Base-by-base conservation (phyloP, 805 yeast species). In the Yarrowia osloensis region DNA sequence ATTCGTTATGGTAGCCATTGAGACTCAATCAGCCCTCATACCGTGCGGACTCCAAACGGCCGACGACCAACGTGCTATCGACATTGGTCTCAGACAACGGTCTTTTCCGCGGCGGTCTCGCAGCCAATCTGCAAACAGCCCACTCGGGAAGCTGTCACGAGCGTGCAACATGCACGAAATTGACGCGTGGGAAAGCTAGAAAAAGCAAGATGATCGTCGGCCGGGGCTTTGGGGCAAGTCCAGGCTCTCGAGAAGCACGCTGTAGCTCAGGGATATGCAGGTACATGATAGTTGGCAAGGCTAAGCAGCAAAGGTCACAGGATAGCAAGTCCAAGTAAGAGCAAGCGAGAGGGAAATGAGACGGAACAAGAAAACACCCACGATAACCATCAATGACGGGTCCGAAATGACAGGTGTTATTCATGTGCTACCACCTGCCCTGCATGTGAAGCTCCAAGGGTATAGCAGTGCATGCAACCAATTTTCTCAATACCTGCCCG, bases 191-290 rank as follows among this genome's bases (percentile, higher is more conserved):
- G 11, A 19, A 22, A 21, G 40, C 26, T 8, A 15, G 28, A 33
- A 50, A 50, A 50, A 50, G 57, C 57, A 50, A 31, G 13, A 49
- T 4, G 55, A 29, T 49, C 55, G 26, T 29, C 55, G 39, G 17
- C 8, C 21, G 13, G 12, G 35, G 15, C 17, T 13, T 29, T 33
- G n/a, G 21, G 55, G 57, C 57, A 50, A 15, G 57, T 50, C 57
- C 40, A 50, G 40, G 37, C 54, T 24, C 37, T 28, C 50, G 31
- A 42, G n/a, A 28, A 42, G 15, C 24, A 15, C 50, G 17, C 19
- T 17, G n/a, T 29, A 47, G 22, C 55, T 49, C 39, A 31, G 55
- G 54, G 37, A n/a, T 33, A 50, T 50, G 57, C 57, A 50, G 57
- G 57, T 50, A 50, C 57, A 31, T 49, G 33, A n/a, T 47, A 28